Evolutionary conservation across 2,329 filamentous ascomycete genomes (phyloP).

Genomic region (Fusarium verrucosum): DNA sequence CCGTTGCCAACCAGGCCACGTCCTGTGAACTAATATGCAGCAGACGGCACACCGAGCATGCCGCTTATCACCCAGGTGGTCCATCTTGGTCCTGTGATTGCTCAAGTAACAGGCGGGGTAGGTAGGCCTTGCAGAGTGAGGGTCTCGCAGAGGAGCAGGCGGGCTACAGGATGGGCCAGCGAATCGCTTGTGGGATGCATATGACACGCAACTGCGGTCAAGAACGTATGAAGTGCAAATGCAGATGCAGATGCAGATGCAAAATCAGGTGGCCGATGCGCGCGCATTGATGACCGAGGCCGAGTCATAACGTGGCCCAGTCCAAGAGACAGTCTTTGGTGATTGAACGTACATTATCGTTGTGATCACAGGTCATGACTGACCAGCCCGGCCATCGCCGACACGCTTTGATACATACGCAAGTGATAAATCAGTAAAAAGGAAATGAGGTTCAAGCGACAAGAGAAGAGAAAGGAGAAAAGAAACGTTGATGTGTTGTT

Average conservation of each 20-base stretch:
- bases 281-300: slow-evolving; percentile 5
- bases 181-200: slow-evolving; percentile 32
- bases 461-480: slow-evolving; percentile 19
- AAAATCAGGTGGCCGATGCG: slow-evolving; percentile 16
- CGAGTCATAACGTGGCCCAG: slow-evolving; percentile 6
- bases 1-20: slow-evolving; percentile 39
- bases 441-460: slow-evolving; percentile 8
- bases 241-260: slow-evolving; percentile 5
- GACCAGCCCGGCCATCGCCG: slow-evolving; percentile 11
- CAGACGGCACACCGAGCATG: slow-evolving; percentile 43
- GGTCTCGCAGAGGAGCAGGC: slow-evolving; percentile 18
- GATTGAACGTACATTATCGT: slow-evolving; percentile 12
- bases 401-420: background rate
- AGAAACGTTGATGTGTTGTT: slow-evolving; percentile 21
- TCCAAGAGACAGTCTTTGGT: slow-evolving; percentile 5
- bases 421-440: background rate
- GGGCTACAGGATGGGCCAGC: slow-evolving; percentile 34
- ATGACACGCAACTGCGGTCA: slow-evolving; percentile 32
- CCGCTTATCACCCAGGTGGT: slow-evolving; percentile 28
- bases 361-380: slow-evolving; percentile 18
- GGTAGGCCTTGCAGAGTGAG: slow-evolving; percentile 9
- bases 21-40: slow-evolving; percentile 39
- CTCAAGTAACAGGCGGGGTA: slow-evolving; percentile 29
- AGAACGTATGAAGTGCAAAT: slow-evolving; percentile 8
- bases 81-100: slow-evolving; percentile 36